A percentile compares a stretch with the other conserved stretches of the same genome.
These are phyloP conservation scores for Aspergillus sergii DNA, from an alignment of 2,329 filamentous ascomycete species.

Conservation along the genomic window DNA sequence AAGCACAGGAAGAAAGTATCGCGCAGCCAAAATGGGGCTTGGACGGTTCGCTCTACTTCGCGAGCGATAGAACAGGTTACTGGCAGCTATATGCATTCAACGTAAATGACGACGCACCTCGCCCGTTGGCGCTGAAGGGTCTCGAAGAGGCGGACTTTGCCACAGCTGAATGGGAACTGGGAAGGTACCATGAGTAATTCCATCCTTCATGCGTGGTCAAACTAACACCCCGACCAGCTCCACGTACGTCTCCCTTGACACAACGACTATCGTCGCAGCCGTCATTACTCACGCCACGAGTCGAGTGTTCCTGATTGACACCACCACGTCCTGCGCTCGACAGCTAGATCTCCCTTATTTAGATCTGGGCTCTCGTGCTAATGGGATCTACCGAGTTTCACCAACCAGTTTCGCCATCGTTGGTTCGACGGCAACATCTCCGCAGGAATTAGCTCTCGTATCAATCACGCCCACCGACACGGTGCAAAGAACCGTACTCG, in stretches of 20 bases:
- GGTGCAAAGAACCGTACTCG: not conserved
- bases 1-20: constrained; percentile 44
- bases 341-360: constrained; percentile 24
- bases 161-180: constrained; percentile 33
- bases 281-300: constrained; percentile 24
- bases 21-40: constrained; percentile 56
- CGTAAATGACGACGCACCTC: constrained; percentile 21
- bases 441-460: constrained; percentile 24
- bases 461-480: not conserved
- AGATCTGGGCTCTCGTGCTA: constrained; percentile 10
- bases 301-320: constrained; percentile 23
- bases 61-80: constrained; percentile 50
- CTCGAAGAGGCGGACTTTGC: constrained; percentile 45
- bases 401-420: constrained; percentile 23
- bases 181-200: constrained; percentile 8
- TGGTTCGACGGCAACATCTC: constrained; percentile 21
- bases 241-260: constrained; percentile 24
- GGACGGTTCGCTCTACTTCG: constrained; percentile 54
- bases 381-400: constrained; percentile 21
- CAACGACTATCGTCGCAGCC: constrained; percentile 23
- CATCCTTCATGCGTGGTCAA: no score
- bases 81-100: constrained; percentile 52
- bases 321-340: constrained; percentile 10
- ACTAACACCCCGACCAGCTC: constrained; percentile 13
- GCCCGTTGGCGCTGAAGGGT: constrained; percentile 38